These are phyloP conservation scores for Cladosporium sp. DNA, from an alignment of 2,329 filamentous ascomycete genomes.

Conservation along the genomic window DNA sequence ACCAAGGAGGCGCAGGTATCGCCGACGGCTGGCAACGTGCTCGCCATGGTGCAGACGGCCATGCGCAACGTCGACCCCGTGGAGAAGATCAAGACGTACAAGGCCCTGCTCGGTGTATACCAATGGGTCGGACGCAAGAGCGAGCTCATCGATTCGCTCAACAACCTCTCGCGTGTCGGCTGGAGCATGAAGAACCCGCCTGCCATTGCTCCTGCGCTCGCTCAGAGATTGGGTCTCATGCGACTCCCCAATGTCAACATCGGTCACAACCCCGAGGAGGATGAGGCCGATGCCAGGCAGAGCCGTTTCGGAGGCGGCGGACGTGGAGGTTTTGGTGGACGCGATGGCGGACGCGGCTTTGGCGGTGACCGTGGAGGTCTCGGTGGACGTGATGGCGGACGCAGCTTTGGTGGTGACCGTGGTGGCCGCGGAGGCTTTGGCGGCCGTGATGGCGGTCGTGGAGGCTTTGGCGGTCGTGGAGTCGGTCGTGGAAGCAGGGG, in stretches of 20 bases:
- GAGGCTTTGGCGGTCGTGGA: slow-evolving; percentile 4
- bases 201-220: slow-evolving; percentile 27
- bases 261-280: slow-evolving; percentile 15
- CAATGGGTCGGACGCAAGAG: slow-evolving; percentile 36
- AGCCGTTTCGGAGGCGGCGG: slow-evolving; percentile 15
- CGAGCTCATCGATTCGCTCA: slow-evolving; percentile 47
- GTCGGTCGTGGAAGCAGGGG: slow-evolving; percentile 11
- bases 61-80: slow-evolving; percentile 40
- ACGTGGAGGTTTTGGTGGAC: slow-evolving; percentile 19
- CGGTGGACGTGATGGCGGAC: slow-evolving; percentile 13
- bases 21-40: slow-evolving; percentile 38
- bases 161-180: slow-evolving; percentile 48
- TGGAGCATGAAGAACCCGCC: slow-evolving; percentile 54
- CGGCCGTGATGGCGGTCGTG: slow-evolving; percentile 10
- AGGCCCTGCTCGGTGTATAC: slow-evolving; percentile 53
- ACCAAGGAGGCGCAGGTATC: slow-evolving; percentile 39
- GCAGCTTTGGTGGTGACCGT: slow-evolving; percentile 3
- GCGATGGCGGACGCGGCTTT: slow-evolving; percentile 13
- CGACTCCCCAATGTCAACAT: slow-evolving; percentile 29
- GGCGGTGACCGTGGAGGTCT: slow-evolving; percentile 13
- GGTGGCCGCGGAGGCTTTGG: slow-evolving; percentile 13
- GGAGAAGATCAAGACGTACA: slow-evolving; percentile 50
- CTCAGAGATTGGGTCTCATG: slow-evolving; percentile 25
- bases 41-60: slow-evolving; percentile 40
- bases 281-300: slow-evolving; percentile 10